Evolutionary conservation across 78 protist species (phyloP).

Genomic region (Guillardia theta): DNA sequence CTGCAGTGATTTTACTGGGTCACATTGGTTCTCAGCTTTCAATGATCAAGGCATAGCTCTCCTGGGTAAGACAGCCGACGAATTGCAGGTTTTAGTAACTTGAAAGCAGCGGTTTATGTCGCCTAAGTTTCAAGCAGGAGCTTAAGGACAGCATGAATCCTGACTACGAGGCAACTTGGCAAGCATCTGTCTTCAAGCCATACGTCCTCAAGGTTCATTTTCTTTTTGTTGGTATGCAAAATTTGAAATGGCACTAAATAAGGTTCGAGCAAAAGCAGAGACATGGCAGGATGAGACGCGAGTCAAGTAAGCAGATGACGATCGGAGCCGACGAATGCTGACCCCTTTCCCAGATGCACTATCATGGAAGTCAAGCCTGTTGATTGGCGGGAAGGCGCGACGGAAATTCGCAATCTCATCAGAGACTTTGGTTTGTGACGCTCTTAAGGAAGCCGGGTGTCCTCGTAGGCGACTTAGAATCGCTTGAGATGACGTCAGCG

Average conservation of each 20-base stretch:
- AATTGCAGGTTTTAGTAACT: background rate
- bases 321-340: too few relatives aligned
- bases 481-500: too few relatives aligned
- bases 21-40: background rate
- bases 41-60: background rate
- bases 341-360: too few relatives aligned
- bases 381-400: background rate
- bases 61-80: background rate
- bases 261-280: background rate
- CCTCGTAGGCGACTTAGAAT: too few relatives aligned
- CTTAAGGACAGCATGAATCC: background rate
- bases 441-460: too few relatives aligned
- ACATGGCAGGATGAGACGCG: background rate
- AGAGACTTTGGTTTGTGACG: too few relatives aligned
- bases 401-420: background rate
- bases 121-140: background rate
- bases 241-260: background rate
- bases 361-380: background rate
- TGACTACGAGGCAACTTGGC: background rate
- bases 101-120: background rate
- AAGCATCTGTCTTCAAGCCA: background rate
- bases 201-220: background rate
- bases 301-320: too few relatives aligned
- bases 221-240: background rate
- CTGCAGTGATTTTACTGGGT: background rate